phyloP scores from a whole-genome alignment of 257 asterid species.

The Nicotiana sylvestris region DNA sequence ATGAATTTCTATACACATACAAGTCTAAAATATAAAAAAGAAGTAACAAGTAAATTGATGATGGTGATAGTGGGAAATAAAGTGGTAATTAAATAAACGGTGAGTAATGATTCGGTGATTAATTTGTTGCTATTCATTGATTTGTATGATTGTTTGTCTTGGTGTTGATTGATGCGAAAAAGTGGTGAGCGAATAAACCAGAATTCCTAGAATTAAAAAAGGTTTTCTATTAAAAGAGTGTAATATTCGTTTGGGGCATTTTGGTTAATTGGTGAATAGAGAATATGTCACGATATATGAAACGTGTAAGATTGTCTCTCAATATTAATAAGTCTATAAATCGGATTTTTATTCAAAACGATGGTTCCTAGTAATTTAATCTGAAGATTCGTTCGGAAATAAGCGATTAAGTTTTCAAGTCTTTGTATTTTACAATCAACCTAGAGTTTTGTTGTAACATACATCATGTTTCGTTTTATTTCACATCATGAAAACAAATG shows the following conservation, averaged over 20 bases:
- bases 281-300: neutral
- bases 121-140: neutral
- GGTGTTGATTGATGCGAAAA: neutral
- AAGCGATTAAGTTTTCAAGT: neutral
- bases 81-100: neutral
- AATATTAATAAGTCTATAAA: neutral
- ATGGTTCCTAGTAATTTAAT: neutral
- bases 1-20: too few species aligned
- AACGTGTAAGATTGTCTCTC: neutral
- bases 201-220: too few species aligned
- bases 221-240: too few species aligned
- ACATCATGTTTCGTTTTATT: neutral
- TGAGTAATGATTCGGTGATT: neutral
- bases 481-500: neutral
- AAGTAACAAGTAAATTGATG: neutral
- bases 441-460: neutral
- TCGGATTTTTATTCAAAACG: neutral
- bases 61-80: neutral
- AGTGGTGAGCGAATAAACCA: too few species aligned
- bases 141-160: neutral
- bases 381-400: neutral
- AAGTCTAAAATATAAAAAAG: neutral
- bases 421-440: neutral
- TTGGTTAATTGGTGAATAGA: neutral
- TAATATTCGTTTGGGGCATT: too few species aligned